A percentile compares a stretch with the other conserved stretches of the same genome.
Conservation (phyloP, 805 yeast genomes). For the Nakazawaea wickerhamii region DNA sequence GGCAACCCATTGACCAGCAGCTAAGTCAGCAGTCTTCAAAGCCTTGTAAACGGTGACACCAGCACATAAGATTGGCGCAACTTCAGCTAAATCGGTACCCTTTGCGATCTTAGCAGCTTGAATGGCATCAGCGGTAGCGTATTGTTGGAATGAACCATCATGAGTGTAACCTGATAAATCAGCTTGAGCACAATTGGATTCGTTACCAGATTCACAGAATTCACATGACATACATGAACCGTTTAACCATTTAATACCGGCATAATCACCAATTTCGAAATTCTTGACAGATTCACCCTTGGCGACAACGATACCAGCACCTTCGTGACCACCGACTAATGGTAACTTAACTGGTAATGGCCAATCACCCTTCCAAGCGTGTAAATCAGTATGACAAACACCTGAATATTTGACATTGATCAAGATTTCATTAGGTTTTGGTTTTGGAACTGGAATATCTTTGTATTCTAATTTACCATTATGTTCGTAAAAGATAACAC, state of each 20-base stretch:
- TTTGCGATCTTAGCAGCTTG: constrained; percentile 44
- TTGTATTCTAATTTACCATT: constrained; percentile 60
- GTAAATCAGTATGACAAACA: constrained; percentile 71
- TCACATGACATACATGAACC: constrained; percentile 64
- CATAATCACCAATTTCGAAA: constrained; percentile 59
- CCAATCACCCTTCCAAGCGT: constrained; percentile 74
- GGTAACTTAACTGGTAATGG: constrained; percentile 55
- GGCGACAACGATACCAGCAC: constrained; percentile 67
- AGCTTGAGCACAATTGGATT: constrained; percentile 64
- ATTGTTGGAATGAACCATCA: constrained; percentile 55
- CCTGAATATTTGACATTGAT: constrained; percentile 68
- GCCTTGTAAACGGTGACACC: constrained; percentile 53
- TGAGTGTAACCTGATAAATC: constrained; percentile 73
- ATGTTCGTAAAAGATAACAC: constrained; percentile 61
- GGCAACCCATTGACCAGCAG: constrained; percentile 48
- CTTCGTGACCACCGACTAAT: constrained; percentile 69
- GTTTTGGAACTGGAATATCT: constrained; percentile 68
- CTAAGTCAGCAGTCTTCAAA: constrained; percentile 41
- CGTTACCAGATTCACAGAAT: constrained; percentile 52
- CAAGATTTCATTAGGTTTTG: constrained; percentile 59
- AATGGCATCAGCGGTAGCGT: constrained; percentile 47
- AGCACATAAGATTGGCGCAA: constrained; percentile 47
- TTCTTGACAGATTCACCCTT: constrained; percentile 54
- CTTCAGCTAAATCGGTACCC: constrained; percentile 42
- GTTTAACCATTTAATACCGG: constrained; percentile 67